Conservation (phyloP, 257 asterid genomes). For the Jacaranda mimosifolia region DNA sequence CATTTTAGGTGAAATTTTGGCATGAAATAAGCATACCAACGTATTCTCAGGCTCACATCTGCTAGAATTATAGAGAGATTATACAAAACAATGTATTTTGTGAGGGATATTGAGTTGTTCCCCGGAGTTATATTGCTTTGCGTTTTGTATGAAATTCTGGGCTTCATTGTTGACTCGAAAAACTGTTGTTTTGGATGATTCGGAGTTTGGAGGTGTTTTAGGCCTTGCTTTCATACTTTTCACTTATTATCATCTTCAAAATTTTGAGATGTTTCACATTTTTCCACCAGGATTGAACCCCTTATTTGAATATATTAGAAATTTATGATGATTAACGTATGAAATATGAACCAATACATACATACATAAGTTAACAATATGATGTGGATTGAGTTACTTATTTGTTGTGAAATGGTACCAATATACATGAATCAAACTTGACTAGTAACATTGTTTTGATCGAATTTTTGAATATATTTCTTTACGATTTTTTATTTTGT, state of each 20-base stretch:
- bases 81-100: neutral
- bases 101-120: slow-evolving; percentile 3
- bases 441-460: too few relatives aligned
- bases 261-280: neutral
- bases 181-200: neutral
- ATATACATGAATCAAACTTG: too few relatives aligned
- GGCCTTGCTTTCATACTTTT: neutral
- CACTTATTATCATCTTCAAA: neutral
- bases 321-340: too few relatives aligned
- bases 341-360: too few relatives aligned
- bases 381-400: too few relatives aligned
- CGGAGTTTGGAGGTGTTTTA: neutral
- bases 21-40: slow-evolving; percentile 17
- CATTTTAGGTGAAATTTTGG: neutral
- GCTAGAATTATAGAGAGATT: neutral
- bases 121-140: neutral
- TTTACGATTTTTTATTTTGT: too few relatives aligned
- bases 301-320: neutral
- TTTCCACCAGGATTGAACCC: neutral
- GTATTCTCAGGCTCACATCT: slow-evolving; percentile 6
- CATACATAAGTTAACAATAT: too few relatives aligned
- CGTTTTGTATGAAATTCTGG: neutral
- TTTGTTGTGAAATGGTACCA: too few relatives aligned
- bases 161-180: neutral
- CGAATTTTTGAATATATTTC: too few relatives aligned